Base-by-base conservation (phyloP, 306 rosid genomes). In the Mimosa pudica region DNA sequence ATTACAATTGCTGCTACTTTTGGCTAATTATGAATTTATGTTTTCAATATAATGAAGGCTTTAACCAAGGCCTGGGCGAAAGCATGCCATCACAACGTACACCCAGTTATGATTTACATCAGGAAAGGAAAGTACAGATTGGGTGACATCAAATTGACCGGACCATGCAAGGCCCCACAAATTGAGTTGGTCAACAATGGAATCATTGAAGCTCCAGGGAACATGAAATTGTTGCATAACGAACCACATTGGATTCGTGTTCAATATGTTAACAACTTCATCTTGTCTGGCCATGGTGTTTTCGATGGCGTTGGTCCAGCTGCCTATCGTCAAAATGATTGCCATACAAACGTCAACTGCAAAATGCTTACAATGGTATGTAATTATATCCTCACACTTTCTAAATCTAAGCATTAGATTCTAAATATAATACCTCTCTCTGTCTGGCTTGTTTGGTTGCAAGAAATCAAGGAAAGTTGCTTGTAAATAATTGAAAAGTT, bases 151-250 rank as follows among this genome's bases (percentile, higher is more conserved):
- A 47, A 0, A 1, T 33, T 85, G 9, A 6, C 11, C 32, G 91
- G 89, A 0, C 91, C 89, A 16, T 85, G 91, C 84, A 81, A 83
- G 66, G 85, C 82, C 51, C 83, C 84, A 0, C 67, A 82, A 1
- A 44, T 44, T 24, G 86, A 76, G 45, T 0, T 88, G 41, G 65
- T 51, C 17, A 4, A 79, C 10, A 46, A 66, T 2, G 91, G 89
- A 17, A 82, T 78, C 20, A 16, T 88, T 6, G 38, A 67, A 60
- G 87, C 92, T 3, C 86, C 88, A 2, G 24, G 10, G 44, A 42
- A 70, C 24, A 20, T 73, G 0, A 5, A 4, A 4, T n/a, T 33
- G 2, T 10, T 78, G 52, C 62, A 51, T 18, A 80, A 72, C 0
- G 84, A 58, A 32, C 42, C 62, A 1, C 65, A 57, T 3, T 88